phyloP scores from a whole-genome alignment of 208 protist species.

The Naegleria gruberi region DNA sequence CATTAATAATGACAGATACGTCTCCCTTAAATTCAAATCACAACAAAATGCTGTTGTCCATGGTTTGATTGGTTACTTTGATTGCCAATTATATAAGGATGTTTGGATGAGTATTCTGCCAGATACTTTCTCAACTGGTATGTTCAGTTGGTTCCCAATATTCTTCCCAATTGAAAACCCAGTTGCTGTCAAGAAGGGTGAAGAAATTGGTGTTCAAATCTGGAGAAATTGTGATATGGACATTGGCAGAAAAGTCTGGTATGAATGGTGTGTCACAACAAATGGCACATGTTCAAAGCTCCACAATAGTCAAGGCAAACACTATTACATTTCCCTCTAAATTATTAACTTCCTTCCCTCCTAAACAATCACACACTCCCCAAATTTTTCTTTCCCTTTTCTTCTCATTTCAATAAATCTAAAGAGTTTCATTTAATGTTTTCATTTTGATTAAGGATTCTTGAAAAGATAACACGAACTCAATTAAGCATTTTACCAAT shows the following conservation, averaged over 20 bases:
- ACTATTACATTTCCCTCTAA: neutral
- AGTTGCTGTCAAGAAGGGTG: constrained; percentile 39
- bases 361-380: too few species aligned
- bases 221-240: constrained; percentile 25
- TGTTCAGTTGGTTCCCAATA: constrained; percentile 83
- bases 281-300: neutral
- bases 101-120: constrained; percentile 51
- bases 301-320: neutral
- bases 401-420: too few species aligned
- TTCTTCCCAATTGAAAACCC: constrained; percentile 59
- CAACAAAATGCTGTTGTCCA: constrained; percentile 46
- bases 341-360: too few species aligned
- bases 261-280: constrained; percentile 64
- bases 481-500: too few species aligned
- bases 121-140: constrained; percentile 41
- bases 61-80: constrained; percentile 78
- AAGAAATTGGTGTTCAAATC: constrained; percentile 36
- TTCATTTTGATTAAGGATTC: too few species aligned
- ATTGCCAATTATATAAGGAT: constrained; percentile 59
- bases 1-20: constrained; percentile 21
- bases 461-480: too few species aligned
- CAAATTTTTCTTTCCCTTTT: too few species aligned
- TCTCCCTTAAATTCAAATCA: constrained; percentile 27
- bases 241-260: constrained; percentile 58
- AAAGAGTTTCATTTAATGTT: too few species aligned